Base-by-base conservation (phyloP, 192 early-diverging fungal species). In the Coemansia sp. region DNA sequence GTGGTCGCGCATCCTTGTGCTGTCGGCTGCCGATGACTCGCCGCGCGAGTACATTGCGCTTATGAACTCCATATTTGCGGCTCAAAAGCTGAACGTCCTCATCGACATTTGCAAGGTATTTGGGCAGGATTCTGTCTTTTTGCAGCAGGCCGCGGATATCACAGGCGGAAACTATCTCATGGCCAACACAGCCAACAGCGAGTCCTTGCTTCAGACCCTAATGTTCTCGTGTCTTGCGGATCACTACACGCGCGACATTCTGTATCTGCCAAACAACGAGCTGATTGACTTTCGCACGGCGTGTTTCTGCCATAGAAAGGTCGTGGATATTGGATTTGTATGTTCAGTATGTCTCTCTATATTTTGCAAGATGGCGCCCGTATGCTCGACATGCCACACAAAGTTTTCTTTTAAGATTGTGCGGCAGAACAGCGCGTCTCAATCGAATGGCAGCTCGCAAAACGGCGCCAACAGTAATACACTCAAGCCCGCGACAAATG, bases 51-150 rank as follows among this genome's bases (percentile, higher is more conserved):
- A 99, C 66, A 95, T 99, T 56, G 85, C 94, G 4, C 89, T 96
- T 36, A 99, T 99, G 98, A 99, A 99, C 76, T 91, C 88, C 63
- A 97, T 99, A 41, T 99, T 99, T 83, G 91, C 95, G 0, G 97
- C 96, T 1, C 95, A 99, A 77, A 95, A 94, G 64, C 85, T 78
- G 94, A 85, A 86, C 20, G 93, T 96, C 10, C 89, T 88, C 0
- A 89, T 99, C 21, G 98, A 99, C 75, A 91, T 95, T 2, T 97
- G 94, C 77, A 93, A 92, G 61, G 77, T 96, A 11, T 84, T 76
- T 65, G 91, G 89, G 12, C 84, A 84, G 8, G 90, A 93, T 46
- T 92, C 92, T 12, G 90, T 93, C 4, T 97, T 98, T 76, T 71
- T 99, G 26, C 92, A 94, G 60, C 98, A 99, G 74, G 97, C 96